Base-by-base conservation (phyloP, 1,284 basidiomycete genomes). In the Malassezia furfur region DNA sequence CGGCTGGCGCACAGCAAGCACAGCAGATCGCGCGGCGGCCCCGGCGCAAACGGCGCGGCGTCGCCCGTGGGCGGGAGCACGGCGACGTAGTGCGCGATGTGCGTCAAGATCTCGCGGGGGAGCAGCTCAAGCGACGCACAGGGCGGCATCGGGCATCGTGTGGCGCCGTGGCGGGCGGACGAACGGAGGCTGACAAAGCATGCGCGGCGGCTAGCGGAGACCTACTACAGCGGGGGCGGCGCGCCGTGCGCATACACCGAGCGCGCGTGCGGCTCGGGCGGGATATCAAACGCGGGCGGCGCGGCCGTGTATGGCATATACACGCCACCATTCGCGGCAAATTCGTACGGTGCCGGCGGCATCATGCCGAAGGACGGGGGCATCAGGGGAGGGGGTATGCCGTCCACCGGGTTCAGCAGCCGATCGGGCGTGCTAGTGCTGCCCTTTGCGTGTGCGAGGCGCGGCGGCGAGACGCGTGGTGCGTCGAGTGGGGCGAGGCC, bases 401-500 rank as follows among this genome's bases (percentile, higher is more conserved):
- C 32, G 32, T 45, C 43, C 25, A 25, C 14, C 14, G 43, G 8
- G 36, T 37, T 15, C 36, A 37, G 10, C 7, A 37, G 36, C 36
- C 14, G 15, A 7, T 15, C 15, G 14, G 36, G 36, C 36, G 15
- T 37, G 25, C 25, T 28, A 3, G 25, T 7, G 25, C 4, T 28
- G 25, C 25, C 25, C 25, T 28, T 28, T 3, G 25, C 25, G 25
- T 28, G n/a, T 2, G 38, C 1, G 12, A 30, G 30, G 40, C 21
- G 30, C 14, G 22, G n/a, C 32, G 43, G 8, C 22, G 32, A n/a
- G 5, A 30, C 14, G 15, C 30, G 7, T 0, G 48, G 21, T 3
- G 61, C 17, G 11, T 17, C 31, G 19, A 21, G 32, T 11, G 25
- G 43, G 5, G 25, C 43, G 6, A 96, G 77, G 11, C 91, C 91